Evolutionary conservation across 768 basidiomycete genomes (phyloP).

Genomic region (Neoboletus brunneissimus): DNA sequence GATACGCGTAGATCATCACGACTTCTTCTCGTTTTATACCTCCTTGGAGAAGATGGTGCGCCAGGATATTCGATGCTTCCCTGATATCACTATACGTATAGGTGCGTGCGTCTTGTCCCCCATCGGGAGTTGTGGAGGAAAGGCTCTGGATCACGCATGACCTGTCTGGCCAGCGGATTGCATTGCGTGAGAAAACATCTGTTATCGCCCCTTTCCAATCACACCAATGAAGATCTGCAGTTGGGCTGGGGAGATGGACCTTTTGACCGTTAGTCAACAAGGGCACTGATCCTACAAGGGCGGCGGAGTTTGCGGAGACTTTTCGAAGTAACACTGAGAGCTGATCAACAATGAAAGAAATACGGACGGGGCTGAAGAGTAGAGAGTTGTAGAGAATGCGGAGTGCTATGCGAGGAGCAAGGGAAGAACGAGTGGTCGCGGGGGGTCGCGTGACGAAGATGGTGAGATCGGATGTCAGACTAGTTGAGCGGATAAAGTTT

Average conservation of each 20-base stretch:
- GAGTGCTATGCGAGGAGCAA: constrained; percentile 74
- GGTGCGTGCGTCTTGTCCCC: constrained; percentile 50
- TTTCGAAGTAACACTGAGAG: constrained; percentile 75
- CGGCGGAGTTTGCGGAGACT: constrained; percentile 63
- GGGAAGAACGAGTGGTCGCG: constrained; percentile 60
- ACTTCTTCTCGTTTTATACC: constrained; percentile 93
- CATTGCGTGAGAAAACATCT: constrained; percentile 90
- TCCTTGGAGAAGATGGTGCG: constrained; percentile 82
- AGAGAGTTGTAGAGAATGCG: constrained; percentile 93
- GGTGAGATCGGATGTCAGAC: constrained; percentile 88
- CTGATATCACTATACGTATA: constrained; percentile 84
- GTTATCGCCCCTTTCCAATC: constrained; percentile 97
- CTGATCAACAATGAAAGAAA: constrained; percentile 79
- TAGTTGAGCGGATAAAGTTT: constrained; percentile 75
- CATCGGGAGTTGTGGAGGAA: constrained; percentile 36
- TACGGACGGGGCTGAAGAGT: constrained; percentile 78
- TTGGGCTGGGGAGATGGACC: constrained; percentile 74
- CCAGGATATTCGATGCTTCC: constrained; percentile 81
- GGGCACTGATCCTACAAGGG: constrained; percentile 75
- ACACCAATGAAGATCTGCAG: constrained; percentile 91
- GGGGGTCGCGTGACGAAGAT: constrained; percentile 80
- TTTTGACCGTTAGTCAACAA: constrained; percentile 72
- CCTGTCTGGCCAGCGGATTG: constrained; percentile 71
- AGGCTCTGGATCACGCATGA: constrained; percentile 85
- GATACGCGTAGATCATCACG: constrained; percentile 96